phyloP scores from a whole-genome alignment of 192 early-diverging fungal genomes.

The Powellomyces hirtus region DNA sequence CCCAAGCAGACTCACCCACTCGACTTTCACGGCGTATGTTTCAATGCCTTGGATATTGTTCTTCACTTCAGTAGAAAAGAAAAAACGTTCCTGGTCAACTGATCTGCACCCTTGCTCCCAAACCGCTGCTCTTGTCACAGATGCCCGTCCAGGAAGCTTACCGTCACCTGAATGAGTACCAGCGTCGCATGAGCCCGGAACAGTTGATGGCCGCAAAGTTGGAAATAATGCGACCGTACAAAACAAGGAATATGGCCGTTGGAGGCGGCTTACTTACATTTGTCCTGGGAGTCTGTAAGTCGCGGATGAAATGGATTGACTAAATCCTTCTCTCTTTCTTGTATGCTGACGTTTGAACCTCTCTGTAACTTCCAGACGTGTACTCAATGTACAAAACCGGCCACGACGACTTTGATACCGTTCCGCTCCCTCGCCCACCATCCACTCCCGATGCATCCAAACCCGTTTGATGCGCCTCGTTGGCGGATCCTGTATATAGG shows the following conservation, averaged over 20 bases:
- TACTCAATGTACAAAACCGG: conserved; percentile 32
- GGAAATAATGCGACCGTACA: conserved; percentile 24
- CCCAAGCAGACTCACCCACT: not conserved
- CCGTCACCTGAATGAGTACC: conserved; percentile 12
- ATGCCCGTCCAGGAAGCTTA: conserved; percentile 29
- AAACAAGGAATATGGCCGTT: conserved; percentile 16
- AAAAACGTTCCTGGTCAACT: too few relatives aligned
- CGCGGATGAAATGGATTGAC: not conserved
- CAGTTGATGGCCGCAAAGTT: conserved; percentile 24
- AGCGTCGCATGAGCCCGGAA: conserved; percentile 18
- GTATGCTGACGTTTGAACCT: not conserved
- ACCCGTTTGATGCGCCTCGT: too few relatives aligned
- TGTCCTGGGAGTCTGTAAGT: conserved; percentile 22
- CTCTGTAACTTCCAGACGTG: not conserved
- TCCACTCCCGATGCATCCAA: conserved; percentile 7
- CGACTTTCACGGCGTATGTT: conserved; percentile 1
- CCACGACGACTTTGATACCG: conserved; percentile 27
- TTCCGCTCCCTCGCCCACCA: conserved; percentile 28
- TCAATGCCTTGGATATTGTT: too few relatives aligned
- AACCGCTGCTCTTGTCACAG: too few relatives aligned
- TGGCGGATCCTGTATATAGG: too few relatives aligned
- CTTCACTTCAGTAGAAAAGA: too few relatives aligned
- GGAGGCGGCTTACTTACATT: conserved; percentile 16
- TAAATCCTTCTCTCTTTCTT: not conserved
- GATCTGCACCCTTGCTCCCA: too few relatives aligned